These are phyloP conservation scores for Hortaea sp. DNA, from an alignment of 2,329 filamentous ascomycete species.

Conservation along the genomic window DNA sequence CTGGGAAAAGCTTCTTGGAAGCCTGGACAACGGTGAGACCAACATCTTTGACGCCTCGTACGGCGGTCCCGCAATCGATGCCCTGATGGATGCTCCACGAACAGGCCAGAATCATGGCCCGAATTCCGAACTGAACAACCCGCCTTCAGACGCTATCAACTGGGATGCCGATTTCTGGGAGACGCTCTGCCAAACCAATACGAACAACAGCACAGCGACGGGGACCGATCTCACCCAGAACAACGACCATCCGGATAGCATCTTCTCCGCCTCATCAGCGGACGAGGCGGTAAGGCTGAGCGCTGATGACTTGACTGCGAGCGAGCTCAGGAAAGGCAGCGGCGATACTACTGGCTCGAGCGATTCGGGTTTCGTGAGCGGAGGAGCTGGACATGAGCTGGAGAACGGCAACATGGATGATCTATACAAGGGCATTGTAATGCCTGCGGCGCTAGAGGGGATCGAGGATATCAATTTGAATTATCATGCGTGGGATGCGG, in stretches of 20 bases:
- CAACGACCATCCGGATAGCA: slow-evolving; percentile 1
- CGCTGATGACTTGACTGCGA: slow-evolving; percentile 6
- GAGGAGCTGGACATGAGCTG: not conserved
- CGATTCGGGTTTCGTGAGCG: not conserved
- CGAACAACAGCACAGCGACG: slow-evolving; percentile 1
- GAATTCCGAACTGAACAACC: slow-evolving; percentile 9
- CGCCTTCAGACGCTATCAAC: slow-evolving; percentile 11
- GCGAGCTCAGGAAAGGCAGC: not conserved
- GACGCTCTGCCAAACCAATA: slow-evolving; percentile 2
- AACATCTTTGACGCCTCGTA: slow-evolving; percentile 83
- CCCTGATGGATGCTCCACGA: slow-evolving; percentile 35
- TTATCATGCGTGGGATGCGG: slow-evolving; percentile 1
- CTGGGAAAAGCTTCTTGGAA: slow-evolving; percentile 73
- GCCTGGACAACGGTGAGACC: slow-evolving; percentile 66
- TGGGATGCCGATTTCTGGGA: slow-evolving; percentile 2
- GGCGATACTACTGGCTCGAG: not conserved
- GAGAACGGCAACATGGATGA: slow-evolving; percentile 4
- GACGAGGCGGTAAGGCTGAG: slow-evolving; percentile 6
- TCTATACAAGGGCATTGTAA: slow-evolving; percentile 19
- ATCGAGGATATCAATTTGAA: not conserved
- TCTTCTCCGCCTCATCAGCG: slow-evolving; percentile 1
- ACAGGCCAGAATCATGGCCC: slow-evolving; percentile 20
- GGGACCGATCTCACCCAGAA: not conserved
- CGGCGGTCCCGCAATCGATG: slow-evolving; percentile 47
- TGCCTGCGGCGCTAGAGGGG: slow-evolving; percentile 9